Evolutionary conservation across 139 green algal genomes (phyloP).

Genomic region (Asterochloris erici): DNA sequence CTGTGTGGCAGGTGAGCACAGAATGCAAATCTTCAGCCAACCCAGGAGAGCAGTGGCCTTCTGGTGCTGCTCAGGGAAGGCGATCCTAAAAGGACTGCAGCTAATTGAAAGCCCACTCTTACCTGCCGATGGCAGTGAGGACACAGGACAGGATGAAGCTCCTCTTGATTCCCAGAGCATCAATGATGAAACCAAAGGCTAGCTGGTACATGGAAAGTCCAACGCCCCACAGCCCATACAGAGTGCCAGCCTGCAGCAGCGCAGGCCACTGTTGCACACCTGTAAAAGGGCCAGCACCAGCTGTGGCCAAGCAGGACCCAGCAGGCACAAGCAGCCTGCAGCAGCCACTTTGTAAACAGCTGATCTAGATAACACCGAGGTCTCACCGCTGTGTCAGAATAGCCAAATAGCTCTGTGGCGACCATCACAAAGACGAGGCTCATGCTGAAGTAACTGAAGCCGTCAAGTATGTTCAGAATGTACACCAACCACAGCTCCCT

Average conservation of each 20-base stretch:
- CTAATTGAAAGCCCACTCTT: neutral
- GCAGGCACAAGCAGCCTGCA: neutral
- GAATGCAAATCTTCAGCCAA: neutral
- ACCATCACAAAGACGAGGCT: constrained; percentile 43
- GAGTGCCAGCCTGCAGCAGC: constrained; percentile 23
- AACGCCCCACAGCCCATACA: constrained; percentile 59
- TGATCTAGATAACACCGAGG: neutral
- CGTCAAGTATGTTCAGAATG: constrained; percentile 46
- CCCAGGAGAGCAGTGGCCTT: neutral
- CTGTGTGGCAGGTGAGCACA: neutral
- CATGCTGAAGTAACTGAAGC: constrained; percentile 60
- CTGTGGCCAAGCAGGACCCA: neutral
- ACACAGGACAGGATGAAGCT: neutral
- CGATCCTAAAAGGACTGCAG: neutral
- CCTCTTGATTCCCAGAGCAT: constrained; percentile 34
- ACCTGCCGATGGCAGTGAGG: neutral
- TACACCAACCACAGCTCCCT: constrained; percentile 33
- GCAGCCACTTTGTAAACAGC: neutral
- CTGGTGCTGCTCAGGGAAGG: neutral
- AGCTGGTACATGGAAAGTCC: constrained; percentile 39
- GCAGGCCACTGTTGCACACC: too few species aligned
- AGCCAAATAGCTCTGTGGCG: constrained; percentile 51
- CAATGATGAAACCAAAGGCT: constrained; percentile 34
- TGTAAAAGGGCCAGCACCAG: neutral
- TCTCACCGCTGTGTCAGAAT: constrained; percentile 26